Conservation (phyloP, 148 eudicot species). For the Simmondsia chinensis region DNA sequence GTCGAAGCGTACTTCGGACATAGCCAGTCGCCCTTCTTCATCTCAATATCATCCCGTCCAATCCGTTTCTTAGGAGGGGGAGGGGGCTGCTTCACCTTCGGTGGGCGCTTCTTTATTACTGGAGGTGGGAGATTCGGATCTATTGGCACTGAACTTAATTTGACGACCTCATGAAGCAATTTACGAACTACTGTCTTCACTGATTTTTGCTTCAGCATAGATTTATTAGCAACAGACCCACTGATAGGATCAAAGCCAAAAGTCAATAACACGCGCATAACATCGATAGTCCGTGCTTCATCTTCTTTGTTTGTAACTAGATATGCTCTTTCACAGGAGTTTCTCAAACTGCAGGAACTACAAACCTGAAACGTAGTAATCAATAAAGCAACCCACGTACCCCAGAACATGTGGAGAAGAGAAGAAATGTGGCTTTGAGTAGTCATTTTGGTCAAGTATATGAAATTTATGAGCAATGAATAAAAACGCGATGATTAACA, state of each 20-base stretch:
- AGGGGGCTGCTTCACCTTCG: slow-evolving; percentile 95
- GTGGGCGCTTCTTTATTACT: slow-evolving; percentile 72
- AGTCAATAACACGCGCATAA: slow-evolving; percentile 69
- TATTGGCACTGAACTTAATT: slow-evolving; percentile 86
- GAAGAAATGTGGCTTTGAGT: no score
- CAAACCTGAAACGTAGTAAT: slow-evolving; percentile 64
- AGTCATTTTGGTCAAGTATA: no score
- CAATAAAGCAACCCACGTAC: no score
- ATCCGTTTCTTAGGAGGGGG: slow-evolving; percentile 85
- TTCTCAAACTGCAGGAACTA: slow-evolving; percentile 89
- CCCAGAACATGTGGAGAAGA: no score
- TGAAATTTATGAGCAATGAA: no score
- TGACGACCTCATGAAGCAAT: slow-evolving; percentile 75
- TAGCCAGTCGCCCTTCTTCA: slow-evolving; percentile 98
- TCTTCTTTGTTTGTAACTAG: slow-evolving; percentile 86
- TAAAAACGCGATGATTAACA: no score
- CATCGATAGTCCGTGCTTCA: slow-evolving; percentile 86
- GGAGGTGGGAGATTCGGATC: slow-evolving; percentile 98
- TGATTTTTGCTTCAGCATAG: slow-evolving; percentile 63
- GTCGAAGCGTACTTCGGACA: slow-evolving; percentile 73
- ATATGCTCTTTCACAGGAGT: slow-evolving; percentile 79
- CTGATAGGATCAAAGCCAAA: slow-evolving; percentile 80
- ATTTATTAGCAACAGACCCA: slow-evolving; percentile 64
- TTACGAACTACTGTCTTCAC: slow-evolving; percentile 66
- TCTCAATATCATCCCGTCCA: slow-evolving; percentile 90